Evolutionary conservation across 2,329 filamentous ascomycete genomes (phyloP).

Genomic region (Pseudofabraea citricarpa): DNA sequence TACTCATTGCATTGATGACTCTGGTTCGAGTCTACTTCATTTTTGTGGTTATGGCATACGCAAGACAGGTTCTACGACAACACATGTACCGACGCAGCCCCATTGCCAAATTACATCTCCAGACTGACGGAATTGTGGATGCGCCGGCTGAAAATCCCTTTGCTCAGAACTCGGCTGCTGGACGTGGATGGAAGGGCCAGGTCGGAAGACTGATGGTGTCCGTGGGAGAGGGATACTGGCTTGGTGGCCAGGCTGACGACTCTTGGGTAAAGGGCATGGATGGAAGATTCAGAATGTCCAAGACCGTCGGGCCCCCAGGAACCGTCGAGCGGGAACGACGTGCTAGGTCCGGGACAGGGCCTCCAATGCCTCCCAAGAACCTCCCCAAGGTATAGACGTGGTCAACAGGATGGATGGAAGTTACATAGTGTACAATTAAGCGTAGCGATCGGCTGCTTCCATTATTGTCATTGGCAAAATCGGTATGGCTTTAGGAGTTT

Average conservation of each 20-base stretch:
- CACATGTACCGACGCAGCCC: conserved; percentile 50
- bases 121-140: conserved; percentile 32
- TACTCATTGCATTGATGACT: conserved; percentile 70
- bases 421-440: too few relatives aligned
- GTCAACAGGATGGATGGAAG: too few relatives aligned
- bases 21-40: conserved; percentile 77
- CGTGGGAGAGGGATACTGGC: conserved; percentile 74
- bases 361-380: conserved; percentile 21
- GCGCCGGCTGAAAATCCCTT: conserved; percentile 64
- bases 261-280: conserved; percentile 64
- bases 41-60: conserved; percentile 78
- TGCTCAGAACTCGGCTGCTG: conserved; percentile 62
- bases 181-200: conserved; percentile 73
- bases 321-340: conserved; percentile 37
- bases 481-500: background rate
- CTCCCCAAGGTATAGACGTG: conserved; percentile 18
- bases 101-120: conserved; percentile 21
- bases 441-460: background rate
- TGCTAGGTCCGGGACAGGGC: conserved; percentile 36
- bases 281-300: conserved; percentile 50
- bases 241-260: conserved; percentile 59
- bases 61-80: conserved; percentile 69
- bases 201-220: conserved; percentile 75
- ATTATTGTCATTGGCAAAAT: background rate
- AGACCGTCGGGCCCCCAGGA: conserved; percentile 32